These are phyloP conservation scores for Clavispora phyllophila DNA, from an alignment of 805 yeast species.

Conservation along the genomic window DNA sequence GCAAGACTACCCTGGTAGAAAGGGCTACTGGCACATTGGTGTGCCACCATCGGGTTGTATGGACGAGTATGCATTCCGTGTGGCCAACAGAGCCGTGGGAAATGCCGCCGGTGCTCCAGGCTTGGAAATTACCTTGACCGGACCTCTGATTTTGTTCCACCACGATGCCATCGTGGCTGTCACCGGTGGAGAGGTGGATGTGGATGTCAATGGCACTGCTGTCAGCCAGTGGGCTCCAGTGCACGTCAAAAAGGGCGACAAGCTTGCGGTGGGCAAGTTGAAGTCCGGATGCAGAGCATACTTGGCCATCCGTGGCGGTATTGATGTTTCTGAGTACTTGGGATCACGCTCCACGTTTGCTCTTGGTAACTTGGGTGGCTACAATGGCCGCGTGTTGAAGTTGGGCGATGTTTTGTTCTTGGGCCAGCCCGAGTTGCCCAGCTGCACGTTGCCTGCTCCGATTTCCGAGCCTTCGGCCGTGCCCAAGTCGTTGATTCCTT, in stretches of 20 bases:
- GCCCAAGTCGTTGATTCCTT: slow-evolving; percentile 55
- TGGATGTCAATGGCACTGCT: slow-evolving; percentile 56
- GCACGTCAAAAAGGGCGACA: slow-evolving; percentile 66
- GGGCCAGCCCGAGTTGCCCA: slow-evolving; percentile 67
- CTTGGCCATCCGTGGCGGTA: slow-evolving; percentile 85
- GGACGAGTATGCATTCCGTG: slow-evolving; percentile 87
- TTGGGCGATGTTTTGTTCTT: slow-evolving; percentile 87
- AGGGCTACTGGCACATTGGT: slow-evolving; percentile 83
- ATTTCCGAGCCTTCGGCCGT: slow-evolving; percentile 55
- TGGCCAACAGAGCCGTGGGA: slow-evolving; percentile 89
- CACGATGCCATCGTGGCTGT: slow-evolving; percentile 71
- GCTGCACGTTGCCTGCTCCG: slow-evolving; percentile 71
- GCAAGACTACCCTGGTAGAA: slow-evolving; percentile 93
- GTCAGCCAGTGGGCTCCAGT: slow-evolving; percentile 72
- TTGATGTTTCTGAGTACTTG: slow-evolving; percentile 88
- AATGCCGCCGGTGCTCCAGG: slow-evolving; percentile 81
- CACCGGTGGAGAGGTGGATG: slow-evolving; percentile 78
- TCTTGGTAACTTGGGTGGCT: slow-evolving; percentile 88
- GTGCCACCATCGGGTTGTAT: slow-evolving; percentile 99
- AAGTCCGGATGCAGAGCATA: slow-evolving; percentile 83
- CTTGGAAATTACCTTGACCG: slow-evolving; percentile 79
- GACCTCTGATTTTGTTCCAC: slow-evolving; percentile 85
- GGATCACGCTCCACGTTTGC: slow-evolving; percentile 98
- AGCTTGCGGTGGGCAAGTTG: slow-evolving; percentile 75
- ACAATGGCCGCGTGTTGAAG: slow-evolving; percentile 87